These are phyloP conservation scores for Raphanus raphanistrum DNA, from an alignment of 345 rosid species.

Conservation along the genomic window DNA sequence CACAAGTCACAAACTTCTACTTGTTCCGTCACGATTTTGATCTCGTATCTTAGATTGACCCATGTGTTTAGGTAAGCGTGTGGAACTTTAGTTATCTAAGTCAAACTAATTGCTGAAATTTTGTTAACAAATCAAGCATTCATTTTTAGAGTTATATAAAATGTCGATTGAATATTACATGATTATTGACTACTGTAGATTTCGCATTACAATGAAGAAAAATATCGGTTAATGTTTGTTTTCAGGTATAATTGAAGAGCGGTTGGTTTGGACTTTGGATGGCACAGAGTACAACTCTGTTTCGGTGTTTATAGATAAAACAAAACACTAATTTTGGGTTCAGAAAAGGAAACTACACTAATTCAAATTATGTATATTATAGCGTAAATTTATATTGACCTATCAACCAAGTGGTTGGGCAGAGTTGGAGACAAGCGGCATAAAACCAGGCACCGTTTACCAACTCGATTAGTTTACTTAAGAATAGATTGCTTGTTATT, in stretches of 20 bases:
- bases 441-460: constrained; percentile 36
- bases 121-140: too few relatives aligned
- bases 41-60: constrained; percentile 24
- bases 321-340: background rate
- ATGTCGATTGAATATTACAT: too few relatives aligned
- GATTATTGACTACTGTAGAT: background rate
- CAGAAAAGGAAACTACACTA: background rate
- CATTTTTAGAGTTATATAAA: too few relatives aligned
- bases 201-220: background rate
- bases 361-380: background rate
- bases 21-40: constrained; percentile 15
- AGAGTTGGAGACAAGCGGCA: constrained; percentile 36
- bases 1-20: background rate
- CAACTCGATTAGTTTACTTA: constrained; percentile 13
- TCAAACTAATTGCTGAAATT: background rate
- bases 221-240: background rate
- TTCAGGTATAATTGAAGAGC: background rate
- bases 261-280: background rate
- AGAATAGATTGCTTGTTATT: background rate
- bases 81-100: constrained; percentile 18
- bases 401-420: constrained; percentile 24
- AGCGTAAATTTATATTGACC: constrained; percentile 5
- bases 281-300: background rate
- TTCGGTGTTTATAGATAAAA: background rate
- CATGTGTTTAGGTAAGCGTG: background rate